These are phyloP conservation scores for Truncatella angustata DNA, from an alignment of 2,329 filamentous ascomycete species.

Conservation along the genomic window DNA sequence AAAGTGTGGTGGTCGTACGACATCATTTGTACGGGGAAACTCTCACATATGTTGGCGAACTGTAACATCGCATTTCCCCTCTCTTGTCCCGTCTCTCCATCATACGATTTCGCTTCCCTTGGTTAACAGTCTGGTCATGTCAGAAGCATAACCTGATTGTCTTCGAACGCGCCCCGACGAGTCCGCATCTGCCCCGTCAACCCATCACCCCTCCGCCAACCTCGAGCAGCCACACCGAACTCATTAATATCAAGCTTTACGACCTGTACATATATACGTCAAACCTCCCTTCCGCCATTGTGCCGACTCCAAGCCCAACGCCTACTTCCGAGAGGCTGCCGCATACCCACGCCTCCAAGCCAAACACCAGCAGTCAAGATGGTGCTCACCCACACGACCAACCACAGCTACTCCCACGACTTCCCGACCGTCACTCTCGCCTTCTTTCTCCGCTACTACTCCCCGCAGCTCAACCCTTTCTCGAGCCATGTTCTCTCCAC, in stretches of 20 bases:
- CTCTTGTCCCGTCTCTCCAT: conserved; percentile 2
- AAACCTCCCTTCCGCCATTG: no score
- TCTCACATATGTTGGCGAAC: conserved; percentile 1
- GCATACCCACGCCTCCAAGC: no score
- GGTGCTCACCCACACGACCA: conserved; percentile 64
- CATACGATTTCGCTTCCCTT: not conserved
- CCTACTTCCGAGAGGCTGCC: no score
- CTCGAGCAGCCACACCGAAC: not conserved
- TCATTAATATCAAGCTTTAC: no score
- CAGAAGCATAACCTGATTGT: not conserved
- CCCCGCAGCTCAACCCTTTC: conserved; percentile 70
- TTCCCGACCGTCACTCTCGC: conserved; percentile 84
- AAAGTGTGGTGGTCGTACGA: conserved; percentile 2
- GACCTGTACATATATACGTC: no score
- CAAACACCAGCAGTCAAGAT: conserved; percentile 36
- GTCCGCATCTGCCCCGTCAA: not conserved
- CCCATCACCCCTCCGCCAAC: not conserved
- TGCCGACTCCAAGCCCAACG: no score
- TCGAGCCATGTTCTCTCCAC: conserved; percentile 79
- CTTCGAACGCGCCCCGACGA: conserved; percentile 1
- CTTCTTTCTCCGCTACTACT: conserved; percentile 85
- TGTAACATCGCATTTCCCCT: conserved; percentile 1
- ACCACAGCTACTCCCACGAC: conserved; percentile 74
- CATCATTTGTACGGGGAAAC: conserved; percentile 2
- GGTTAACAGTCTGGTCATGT: conserved; percentile 5